A percentile compares a stretch with the other conserved stretches of the same genome.
phyloP scores from a whole-genome alignment of 768 basidiomycete species.

The Lyophyllum semitale region DNA sequence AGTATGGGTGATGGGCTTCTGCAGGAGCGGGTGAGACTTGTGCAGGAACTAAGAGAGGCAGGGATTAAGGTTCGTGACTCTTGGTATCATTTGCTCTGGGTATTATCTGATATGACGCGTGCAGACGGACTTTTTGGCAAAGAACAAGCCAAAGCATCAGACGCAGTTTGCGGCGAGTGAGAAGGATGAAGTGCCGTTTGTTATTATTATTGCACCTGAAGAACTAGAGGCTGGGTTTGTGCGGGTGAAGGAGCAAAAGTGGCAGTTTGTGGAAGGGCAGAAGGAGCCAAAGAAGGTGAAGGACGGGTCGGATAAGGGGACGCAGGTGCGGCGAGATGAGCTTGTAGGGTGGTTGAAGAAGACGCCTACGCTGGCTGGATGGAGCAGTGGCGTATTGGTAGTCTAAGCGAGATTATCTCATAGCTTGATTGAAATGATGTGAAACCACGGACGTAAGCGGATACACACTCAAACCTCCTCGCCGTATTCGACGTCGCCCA shows the following conservation, averaged over 20 bases:
- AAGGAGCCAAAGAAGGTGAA: constrained; percentile 71
- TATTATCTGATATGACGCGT: not conserved
- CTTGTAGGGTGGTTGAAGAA: constrained; percentile 65
- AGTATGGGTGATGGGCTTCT: constrained; percentile 88
- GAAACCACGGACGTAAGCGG: not conserved
- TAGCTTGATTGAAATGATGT: not conserved
- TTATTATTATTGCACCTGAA: constrained; percentile 85
- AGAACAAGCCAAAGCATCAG: constrained; percentile 85
- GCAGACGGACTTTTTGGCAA: constrained; percentile 91
- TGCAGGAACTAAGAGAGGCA: constrained; percentile 76
- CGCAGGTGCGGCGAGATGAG: constrained; percentile 60
- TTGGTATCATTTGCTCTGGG: not conserved
- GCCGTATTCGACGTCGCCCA: constrained; percentile 2
- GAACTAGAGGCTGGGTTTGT: constrained; percentile 86
- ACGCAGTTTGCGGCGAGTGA: constrained; percentile 91
- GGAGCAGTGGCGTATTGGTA: constrained; percentile 33
- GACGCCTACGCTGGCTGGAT: constrained; percentile 45
- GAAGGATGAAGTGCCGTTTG: constrained; percentile 90
- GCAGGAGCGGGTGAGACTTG: constrained; percentile 80
- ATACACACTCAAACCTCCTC: not conserved
- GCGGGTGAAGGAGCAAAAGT: constrained; percentile 88
- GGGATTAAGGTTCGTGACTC: constrained; percentile 78
- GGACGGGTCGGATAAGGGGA: constrained; percentile 55
- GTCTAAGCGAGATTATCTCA: not conserved
- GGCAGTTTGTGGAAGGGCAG: constrained; percentile 74